Conservation (phyloP, 352 stramenopile species). For the Globisporangium megalacanthum region DNA sequence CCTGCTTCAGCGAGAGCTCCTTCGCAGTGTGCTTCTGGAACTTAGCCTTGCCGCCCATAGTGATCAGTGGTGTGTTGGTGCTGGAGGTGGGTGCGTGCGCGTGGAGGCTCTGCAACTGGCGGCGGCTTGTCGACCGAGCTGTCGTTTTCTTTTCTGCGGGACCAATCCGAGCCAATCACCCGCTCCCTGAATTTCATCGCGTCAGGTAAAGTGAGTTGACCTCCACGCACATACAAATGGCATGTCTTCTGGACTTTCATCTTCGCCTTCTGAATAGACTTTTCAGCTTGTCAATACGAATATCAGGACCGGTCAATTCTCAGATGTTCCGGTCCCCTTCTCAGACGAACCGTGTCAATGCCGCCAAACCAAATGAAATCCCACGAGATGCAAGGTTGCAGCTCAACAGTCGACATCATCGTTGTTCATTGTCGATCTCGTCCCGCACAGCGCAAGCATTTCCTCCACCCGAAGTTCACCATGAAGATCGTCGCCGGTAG, state of each 20-base stretch:
- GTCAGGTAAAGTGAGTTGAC: no score
- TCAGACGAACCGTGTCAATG: no score
- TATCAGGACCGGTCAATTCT: not conserved
- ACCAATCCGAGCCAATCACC: no score
- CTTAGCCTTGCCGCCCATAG: constrained; percentile 70
- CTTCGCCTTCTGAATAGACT: no score
- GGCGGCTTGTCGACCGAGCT: no score
- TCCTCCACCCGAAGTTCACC: not conserved
- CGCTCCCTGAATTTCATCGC: no score
- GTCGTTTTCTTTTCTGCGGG: no score
- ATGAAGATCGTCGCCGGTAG: constrained; percentile 73
- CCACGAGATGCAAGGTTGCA: not conserved
- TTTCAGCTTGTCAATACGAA: no score
- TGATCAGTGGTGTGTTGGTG: not conserved
- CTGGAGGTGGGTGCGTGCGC: not conserved
- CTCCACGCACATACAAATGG: no score
- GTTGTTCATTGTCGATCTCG: constrained; percentile 4
- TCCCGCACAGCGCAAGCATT: not conserved
- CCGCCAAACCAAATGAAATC: no score
- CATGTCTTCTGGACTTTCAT: no score
- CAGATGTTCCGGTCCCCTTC: not conserved
- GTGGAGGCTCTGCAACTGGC: no score
- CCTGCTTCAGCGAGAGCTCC: constrained; percentile 46
- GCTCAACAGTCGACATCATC: not conserved
- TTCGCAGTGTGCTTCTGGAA: constrained; percentile 77